Percentiles rank a stretch among this genome's conserved stretches.
These are phyloP conservation scores for Penicillium antarcticum DNA, from an alignment of 495 filamentous ascomycete genomes.

Conservation along the genomic window DNA sequence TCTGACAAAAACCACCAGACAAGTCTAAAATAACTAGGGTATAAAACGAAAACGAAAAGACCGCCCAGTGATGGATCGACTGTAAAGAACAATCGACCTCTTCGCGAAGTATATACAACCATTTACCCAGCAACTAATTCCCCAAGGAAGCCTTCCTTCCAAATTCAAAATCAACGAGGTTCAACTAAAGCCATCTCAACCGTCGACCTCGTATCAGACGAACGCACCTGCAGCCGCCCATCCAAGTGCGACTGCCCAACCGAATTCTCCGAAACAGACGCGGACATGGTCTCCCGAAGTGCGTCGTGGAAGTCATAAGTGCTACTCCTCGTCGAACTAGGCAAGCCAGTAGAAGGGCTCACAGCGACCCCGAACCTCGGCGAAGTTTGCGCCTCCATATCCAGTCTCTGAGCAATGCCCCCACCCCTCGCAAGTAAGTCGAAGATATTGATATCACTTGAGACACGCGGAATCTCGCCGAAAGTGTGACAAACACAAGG, in stretches of 20 bases:
- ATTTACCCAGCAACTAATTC: neutral
- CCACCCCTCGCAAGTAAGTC: neutral
- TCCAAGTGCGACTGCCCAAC: neutral
- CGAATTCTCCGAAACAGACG: neutral
- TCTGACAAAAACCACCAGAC: neutral
- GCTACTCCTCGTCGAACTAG: conserved; percentile 1
- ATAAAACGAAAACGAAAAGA: neutral
- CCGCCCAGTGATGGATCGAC: conserved; percentile 1
- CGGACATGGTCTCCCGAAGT: conserved; percentile 10
- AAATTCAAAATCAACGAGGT: too few relatives aligned
- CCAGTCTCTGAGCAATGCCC: neutral
- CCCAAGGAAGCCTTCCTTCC: neutral
- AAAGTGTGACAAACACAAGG: conserved; percentile 6
- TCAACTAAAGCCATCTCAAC: conserved; percentile 2
- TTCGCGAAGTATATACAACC: neutral
- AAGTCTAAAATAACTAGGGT: conserved; percentile 2
- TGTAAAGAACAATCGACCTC: neutral
- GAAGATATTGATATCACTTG: conserved; percentile 19
- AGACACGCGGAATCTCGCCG: conserved; percentile 1
- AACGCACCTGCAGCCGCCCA: neutral
- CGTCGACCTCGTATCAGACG: neutral
- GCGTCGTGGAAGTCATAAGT: conserved; percentile 20
- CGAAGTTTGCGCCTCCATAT: neutral
- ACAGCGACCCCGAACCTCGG: neutral
- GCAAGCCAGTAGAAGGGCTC: neutral